Evolutionary conservation across 2,329 filamentous ascomycete genomes (phyloP), one percentile per base, ranked within the genome.

Genomic region (Trichophyton verrucosum): DNA sequence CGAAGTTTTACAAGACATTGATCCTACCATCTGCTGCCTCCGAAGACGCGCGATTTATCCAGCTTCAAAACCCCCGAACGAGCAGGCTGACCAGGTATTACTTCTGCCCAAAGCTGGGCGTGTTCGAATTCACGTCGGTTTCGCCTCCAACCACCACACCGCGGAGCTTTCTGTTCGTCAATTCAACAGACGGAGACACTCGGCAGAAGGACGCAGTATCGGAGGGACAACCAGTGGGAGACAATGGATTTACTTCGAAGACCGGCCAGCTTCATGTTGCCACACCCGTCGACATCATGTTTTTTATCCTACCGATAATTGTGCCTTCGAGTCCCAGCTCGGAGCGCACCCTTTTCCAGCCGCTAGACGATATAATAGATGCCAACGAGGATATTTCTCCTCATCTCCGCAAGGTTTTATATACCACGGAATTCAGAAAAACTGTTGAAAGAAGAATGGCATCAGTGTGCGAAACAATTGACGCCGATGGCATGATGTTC

Each of bases 401-500:
- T 47, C 73, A 77, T 63, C 65, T 78, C 3, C 72, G 71, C 59
- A 70, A 74, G 58, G 65, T 79, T 2, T 65, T 76, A 9, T 73
- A 73, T 56, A 66, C 77, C 59, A 69, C 72, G 3, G 59, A 64
- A 1, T 68, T 79, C 77, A 63, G 71, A 65, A 53, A 53, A 1
- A 74, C 80, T 36, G 71, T 95, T 0, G 84, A 88, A 68, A 73
- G 78, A 9, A 81, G 89, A 40, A 85, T 95, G 76, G 80, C 78
- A 1, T 79, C 77, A 1, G 79, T 94, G 3, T 95, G 91, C 73
- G 91, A 96, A 68, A 86, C 81, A 0, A 87, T 95, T 9, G 87
- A 94, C 38, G 88, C 88, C 0, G 88, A 89, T 63, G 91, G 96
- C 72, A 83, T 76, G 60, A 90, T 96, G 88, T 96, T 88, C 73